Evolutionary conservation across 2,329 filamentous ascomycete genomes (phyloP).

Genomic region (Aspergillus tamarii): DNA sequence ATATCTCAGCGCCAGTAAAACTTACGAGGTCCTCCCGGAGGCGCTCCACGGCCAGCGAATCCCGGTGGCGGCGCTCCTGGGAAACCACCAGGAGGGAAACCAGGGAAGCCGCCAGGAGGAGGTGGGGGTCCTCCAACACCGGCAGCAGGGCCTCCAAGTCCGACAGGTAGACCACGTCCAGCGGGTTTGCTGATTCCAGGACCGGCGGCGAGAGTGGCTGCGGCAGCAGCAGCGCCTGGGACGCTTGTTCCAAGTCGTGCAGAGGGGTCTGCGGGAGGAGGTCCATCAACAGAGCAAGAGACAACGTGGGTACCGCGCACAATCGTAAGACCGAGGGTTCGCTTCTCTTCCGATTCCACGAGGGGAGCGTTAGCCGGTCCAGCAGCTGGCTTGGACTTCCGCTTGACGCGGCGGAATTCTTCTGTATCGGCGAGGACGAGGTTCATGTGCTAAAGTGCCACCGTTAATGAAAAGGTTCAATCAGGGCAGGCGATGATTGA

Average conservation of each 20-base stretch:
- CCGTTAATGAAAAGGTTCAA: constrained; percentile 2
- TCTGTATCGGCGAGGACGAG: constrained; percentile 97
- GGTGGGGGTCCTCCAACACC: constrained; percentile 81
- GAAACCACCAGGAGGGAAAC: constrained; percentile 57
- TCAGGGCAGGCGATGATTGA: not conserved
- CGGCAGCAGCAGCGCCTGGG: constrained; percentile 58
- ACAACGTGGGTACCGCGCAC: constrained; percentile 94
- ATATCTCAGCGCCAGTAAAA: constrained; percentile 18
- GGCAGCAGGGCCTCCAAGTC: constrained; percentile 84
- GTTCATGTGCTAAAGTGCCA: constrained; percentile 82
- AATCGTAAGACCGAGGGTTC: constrained; percentile 92
- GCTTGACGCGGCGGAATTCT: constrained; percentile 91
- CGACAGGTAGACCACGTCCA: constrained; percentile 80
- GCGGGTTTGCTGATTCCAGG: constrained; percentile 90
- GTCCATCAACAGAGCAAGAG: constrained; percentile 91
- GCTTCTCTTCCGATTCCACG: constrained; percentile 92
- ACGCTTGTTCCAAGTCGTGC: constrained; percentile 80
- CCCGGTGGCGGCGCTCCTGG: constrained; percentile 55
- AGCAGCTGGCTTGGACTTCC: constrained; percentile 71
- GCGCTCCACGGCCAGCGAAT: constrained; percentile 56
- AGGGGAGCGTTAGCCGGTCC: constrained; percentile 64
- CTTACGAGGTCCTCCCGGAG: constrained; percentile 56
- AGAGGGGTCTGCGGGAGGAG: constrained; percentile 90
- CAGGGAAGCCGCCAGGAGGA: constrained; percentile 60
- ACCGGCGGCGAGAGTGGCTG: constrained; percentile 75